Evolutionary conservation across 2,329 filamentous ascomycete genomes (phyloP).

Genomic region (Arachnopeziza araneosa): DNA sequence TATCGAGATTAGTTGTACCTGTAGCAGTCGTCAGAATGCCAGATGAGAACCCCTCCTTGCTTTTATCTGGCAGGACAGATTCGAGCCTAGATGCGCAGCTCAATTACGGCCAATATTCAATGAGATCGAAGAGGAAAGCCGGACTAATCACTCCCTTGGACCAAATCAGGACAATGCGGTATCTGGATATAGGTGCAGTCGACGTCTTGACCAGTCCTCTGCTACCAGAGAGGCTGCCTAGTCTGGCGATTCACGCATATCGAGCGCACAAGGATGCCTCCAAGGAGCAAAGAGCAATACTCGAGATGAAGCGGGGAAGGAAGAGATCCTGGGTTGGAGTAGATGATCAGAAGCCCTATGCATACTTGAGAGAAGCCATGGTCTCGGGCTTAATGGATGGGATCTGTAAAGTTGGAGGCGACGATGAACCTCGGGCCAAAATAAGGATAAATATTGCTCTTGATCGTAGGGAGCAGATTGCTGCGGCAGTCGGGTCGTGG

Average conservation of each 20-base stretch:
- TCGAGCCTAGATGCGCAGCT: slow-evolving; percentile 18
- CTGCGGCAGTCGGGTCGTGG: slow-evolving; percentile 66
- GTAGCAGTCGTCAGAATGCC: slow-evolving; percentile 36
- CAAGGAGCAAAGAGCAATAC: slow-evolving; percentile 64
- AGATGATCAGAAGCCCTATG: slow-evolving; percentile 77
- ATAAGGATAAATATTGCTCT: slow-evolving; percentile 63
- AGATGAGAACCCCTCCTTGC: slow-evolving; percentile 16
- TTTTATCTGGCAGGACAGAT: slow-evolving; percentile 8
- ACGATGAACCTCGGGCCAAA: slow-evolving; percentile 56
- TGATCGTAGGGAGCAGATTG: slow-evolving; percentile 61
- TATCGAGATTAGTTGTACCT: slow-evolving; percentile 43
- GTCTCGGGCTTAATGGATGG: slow-evolving; percentile 85
- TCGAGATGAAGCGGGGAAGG: slow-evolving; percentile 67
- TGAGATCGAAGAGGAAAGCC: slow-evolving; percentile 15
- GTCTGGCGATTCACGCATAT: slow-evolving; percentile 78
- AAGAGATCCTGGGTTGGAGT: slow-evolving; percentile 92
- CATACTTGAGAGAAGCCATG: slow-evolving; percentile 88
- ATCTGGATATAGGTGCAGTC: slow-evolving; percentile 77
- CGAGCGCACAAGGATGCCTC: slow-evolving; percentile 71
- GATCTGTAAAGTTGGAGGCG: slow-evolving; percentile 66
- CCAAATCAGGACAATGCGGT: slow-evolving; percentile 56
- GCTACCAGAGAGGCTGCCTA: slow-evolving; percentile 65
- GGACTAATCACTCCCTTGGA: slow-evolving; percentile 37
- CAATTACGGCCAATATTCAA: slow-evolving; percentile 6
- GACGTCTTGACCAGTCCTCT: slow-evolving; percentile 82